Base-by-base conservation (phyloP, 495 filamentous ascomycete genomes). In the Penicillium cosmopolitanum region DNA sequence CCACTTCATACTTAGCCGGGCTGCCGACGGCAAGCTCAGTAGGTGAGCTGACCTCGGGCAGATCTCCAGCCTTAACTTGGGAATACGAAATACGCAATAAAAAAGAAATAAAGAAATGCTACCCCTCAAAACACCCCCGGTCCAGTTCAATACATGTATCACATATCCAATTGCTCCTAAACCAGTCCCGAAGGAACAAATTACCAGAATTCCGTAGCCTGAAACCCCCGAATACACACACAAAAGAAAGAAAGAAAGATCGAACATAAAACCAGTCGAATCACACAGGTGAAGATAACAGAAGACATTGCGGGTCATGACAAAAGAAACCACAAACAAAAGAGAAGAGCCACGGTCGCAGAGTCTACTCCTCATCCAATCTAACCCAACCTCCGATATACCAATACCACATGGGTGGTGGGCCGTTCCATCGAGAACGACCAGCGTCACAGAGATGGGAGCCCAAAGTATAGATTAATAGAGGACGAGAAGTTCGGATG, bases 291-390 rank as follows among this genome's bases (percentile, higher is more conserved):
- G 34, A 59, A 56, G 48, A 58, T 31, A 19, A 6, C 46, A 48
- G 42, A 18, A 65, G 62, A 55, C 69, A 67, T 72, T 42, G 60
- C 61, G 57, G 62, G 71, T 66, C 64, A 66, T 66, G 21, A 65
- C 53, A 65, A 63, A 57, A 62, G 55, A 63, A 60, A 60, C 42
- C 9, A 59, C 15, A 51, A 54, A 53, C 51, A 62, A 15, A 46
- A 50, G 25, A 40, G 21, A 50, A 38, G 34, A 38, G 50, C 15
- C 6, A 58, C 19, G 46, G 43, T 21, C 43, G 16, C 43, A 46
- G 43, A 46, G 15, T 21, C 15, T 7, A 18, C 10, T 48, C 46
- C 42, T 23, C 5, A 23, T 28, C 46, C 9, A 48, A 48, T 54
- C 55, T 11, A 38, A 21, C 28, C 55, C 19, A 52, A 59, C 9